Evolutionary conservation across 2,329 filamentous ascomycete species (phyloP), one percentile per base, ranked within the genome.

Genomic region (Akanthomyces uredinophilus): DNA sequence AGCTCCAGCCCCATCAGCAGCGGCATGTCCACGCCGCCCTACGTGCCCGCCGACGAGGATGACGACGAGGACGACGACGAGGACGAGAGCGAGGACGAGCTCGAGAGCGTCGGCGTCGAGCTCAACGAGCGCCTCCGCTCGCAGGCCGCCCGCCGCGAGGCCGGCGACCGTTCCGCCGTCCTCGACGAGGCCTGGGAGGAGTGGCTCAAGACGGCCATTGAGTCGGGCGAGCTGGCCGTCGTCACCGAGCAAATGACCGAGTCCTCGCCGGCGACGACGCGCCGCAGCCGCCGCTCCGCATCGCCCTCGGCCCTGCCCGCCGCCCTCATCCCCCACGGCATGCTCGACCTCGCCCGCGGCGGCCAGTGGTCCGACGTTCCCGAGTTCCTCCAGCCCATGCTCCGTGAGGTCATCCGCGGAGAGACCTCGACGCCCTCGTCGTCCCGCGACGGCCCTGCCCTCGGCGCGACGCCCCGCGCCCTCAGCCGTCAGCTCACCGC

Each of bases 111-210:
- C 4, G 87, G 87, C 5, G 77, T 85, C 56, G 80, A 80, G 53
- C 73, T 87, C 59, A 89, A 90, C 68, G 81, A 87, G 70, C 82
- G 83, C n/a, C 81, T 90, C 27, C 79, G 85, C 56, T 83, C 85
- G 64, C 83, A 85, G 53, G 86, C 85, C 8, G 86, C 86, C 18
- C 80, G 84, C 52, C 82, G 85, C 61, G 84, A 87, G 65, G 82
- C 84, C 4, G 86, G 86, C 49, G 83, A 86, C 65, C 74, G 74
- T 35, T 80, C 81, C 18, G 79, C 82, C 52, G 80, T 84, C 29
- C 79, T 90, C 66, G 87, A 90, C 69, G 86, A 88, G 65, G 87
- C 88, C 68, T 90, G 86, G 87, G 88, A 91, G 72, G 86, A 89
- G 71, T 91, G 87, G 83, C 77, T 90, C 64, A 90, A 90, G 73